Evolutionary conservation across 805 yeast genomes (phyloP).

Genomic region (Priceomyces haplophilus): DNA sequence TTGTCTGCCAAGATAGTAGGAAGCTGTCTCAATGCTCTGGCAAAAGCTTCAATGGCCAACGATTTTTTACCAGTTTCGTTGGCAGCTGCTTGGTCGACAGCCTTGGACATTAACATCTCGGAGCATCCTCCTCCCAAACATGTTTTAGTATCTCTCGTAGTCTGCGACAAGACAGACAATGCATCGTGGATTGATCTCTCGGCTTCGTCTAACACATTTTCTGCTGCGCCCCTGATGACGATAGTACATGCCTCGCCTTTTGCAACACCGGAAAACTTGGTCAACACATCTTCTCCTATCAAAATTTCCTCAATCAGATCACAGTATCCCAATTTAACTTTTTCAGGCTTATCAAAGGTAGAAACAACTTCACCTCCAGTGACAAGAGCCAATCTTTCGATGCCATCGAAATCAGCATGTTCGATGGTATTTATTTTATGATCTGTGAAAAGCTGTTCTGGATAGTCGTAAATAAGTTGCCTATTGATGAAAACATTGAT

Average conservation of each 20-base stretch:
- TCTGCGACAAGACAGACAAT: slow-evolving; percentile 88
- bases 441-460: slow-evolving; percentile 92
- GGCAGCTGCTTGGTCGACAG: slow-evolving; percentile 90
- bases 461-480: slow-evolving; percentile 96
- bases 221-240: slow-evolving; percentile 67
- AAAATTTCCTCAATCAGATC: slow-evolving; percentile 85
- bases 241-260: slow-evolving; percentile 96
- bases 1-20: slow-evolving; percentile 96
- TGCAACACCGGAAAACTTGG: slow-evolving; percentile 91
- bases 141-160: slow-evolving; percentile 88
- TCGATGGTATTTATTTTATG: slow-evolving; percentile 86
- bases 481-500: slow-evolving; percentile 91
- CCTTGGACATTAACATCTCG: slow-evolving; percentile 88
- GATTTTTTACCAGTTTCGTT: slow-evolving; percentile 91
- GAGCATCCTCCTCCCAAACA: slow-evolving; percentile 94
- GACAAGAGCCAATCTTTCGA: slow-evolving; percentile 91
- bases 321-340: slow-evolving; percentile 83
- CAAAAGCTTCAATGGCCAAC: slow-evolving; percentile 91
- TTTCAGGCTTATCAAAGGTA: slow-evolving; percentile 89
- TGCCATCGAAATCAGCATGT: slow-evolving; percentile 98
- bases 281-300: slow-evolving; percentile 88
- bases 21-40: slow-evolving; percentile 87
- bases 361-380: slow-evolving; percentile 99
- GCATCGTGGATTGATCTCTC: slow-evolving; percentile 82
- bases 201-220: slow-evolving; percentile 47